Base-by-base conservation (phyloP, 2,329 filamentous ascomycete genomes). In the Alternaria dauci region DNA sequence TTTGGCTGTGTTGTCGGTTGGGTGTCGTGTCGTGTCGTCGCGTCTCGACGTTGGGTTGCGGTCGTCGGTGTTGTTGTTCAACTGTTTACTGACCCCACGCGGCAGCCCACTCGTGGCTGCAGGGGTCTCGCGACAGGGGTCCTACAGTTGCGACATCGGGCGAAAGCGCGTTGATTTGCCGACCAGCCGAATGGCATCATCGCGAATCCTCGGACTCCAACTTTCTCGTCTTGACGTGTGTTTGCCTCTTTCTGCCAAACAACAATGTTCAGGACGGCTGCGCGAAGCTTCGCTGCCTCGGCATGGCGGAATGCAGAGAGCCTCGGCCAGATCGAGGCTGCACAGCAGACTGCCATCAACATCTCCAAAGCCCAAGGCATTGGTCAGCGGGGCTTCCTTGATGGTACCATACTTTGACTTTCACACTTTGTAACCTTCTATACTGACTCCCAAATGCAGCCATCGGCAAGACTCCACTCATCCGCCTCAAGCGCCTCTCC, bases 391-490 rank as follows among this genome's bases (percentile, higher is more conserved):
- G 82, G 83, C 47, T 85, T 97, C 69, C 89, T 92, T 55, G 93
- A 91, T 83, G 93, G 93, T 95, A 86, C 8, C 11, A 42, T 44
- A n/a, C 32, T n/a, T 43, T 26, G 20, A 23, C 51, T 30, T 12
- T 30, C 11, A 56, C 20, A 39, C 52, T 26, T 5, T 12, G 2
- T 9, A 53, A 23, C 18, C 4, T n/a, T 30, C 26, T 38, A 16
- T 28, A 50, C 67, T 70, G 44, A 70, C 44, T 2, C 11, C 1
- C 11, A 0, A 9, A 0, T 32, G 2, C 67, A 97, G 95, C 95
- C 56, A 98, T 99, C 81, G 95, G 95, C 66, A 98, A 98, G 81
- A 99, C 95, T 0, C 94, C 95, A 1, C 87, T 99, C 55, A 96
- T 99, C 79, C 90, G 91, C 50, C 85, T 99, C 52, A 94, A 96